These are phyloP conservation scores for Candida albicans DNA, from an alignment of 1,139 yeast species.

Conservation along the genomic window DNA sequence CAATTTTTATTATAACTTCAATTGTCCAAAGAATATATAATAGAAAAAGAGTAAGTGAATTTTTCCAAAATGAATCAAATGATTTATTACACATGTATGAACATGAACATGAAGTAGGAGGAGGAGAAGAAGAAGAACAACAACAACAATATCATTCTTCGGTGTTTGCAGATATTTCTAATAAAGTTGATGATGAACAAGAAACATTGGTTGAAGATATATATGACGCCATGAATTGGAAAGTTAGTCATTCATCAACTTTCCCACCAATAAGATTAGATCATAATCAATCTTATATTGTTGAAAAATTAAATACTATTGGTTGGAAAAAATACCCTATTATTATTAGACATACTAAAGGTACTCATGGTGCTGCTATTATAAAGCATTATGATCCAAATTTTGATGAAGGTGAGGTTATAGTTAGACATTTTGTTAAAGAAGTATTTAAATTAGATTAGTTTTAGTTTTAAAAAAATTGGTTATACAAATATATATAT, in stretches of 20 bases:
- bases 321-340: slow-evolving; percentile 73
- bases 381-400: slow-evolving; percentile 55
- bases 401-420: slow-evolving; percentile 67
- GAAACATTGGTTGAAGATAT: slow-evolving; percentile 60
- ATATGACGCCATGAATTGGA: slow-evolving; percentile 55
- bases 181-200: slow-evolving; percentile 50
- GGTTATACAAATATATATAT: background rate
- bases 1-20: slow-evolving; percentile 49
- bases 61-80: slow-evolving; percentile 30
- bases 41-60: slow-evolving; percentile 30
- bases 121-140: no score
- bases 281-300: slow-evolving; percentile 49
- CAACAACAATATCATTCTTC: slow-evolving; percentile 10
- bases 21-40: slow-evolving; percentile 42
- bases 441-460: slow-evolving; percentile 25
- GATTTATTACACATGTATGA: slow-evolving; percentile 34
- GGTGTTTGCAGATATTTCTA: slow-evolving; percentile 15
- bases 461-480: background rate
- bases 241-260: slow-evolving; percentile 30
- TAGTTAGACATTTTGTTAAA: slow-evolving; percentile 63
- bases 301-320: slow-evolving; percentile 55
- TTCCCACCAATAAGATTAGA: slow-evolving; percentile 41
- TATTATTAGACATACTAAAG: slow-evolving; percentile 60
- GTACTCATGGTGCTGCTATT: slow-evolving; percentile 81
- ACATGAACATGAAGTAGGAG: slow-evolving; percentile 10